Conservation (phyloP, 768 basidiomycete species). For the Chalciporus pseudorubinellus region DNA sequence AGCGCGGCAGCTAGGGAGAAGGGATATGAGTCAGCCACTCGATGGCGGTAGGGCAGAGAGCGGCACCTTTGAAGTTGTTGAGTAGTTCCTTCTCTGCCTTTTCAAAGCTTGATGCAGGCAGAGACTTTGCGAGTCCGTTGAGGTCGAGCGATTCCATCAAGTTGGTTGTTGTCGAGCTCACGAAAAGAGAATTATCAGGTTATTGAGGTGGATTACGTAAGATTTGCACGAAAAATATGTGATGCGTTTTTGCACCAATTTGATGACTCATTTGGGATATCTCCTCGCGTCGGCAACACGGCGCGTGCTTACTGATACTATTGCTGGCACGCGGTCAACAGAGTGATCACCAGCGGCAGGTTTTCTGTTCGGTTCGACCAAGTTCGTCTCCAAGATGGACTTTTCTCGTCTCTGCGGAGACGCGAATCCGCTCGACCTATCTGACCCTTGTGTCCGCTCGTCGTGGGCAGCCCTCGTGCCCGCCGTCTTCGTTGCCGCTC, state of each 20-base stretch:
- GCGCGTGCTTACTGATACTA: no score
- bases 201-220: slow-evolving; percentile 3
- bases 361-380: no score
- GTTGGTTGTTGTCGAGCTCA: slow-evolving; percentile 10
- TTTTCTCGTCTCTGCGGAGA: slow-evolving; percentile 10
- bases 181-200: background rate
- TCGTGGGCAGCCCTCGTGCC: slow-evolving; percentile 53
- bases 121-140: slow-evolving; percentile 73
- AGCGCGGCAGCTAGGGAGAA: slow-evolving; percentile 64
- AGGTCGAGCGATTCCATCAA: slow-evolving; percentile 76
- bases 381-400: slow-evolving; percentile 8
- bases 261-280: no score
- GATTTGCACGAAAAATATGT: no score
- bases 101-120: slow-evolving; percentile 65
- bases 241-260: background rate
- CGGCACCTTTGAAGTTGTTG: slow-evolving; percentile 76
- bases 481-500: slow-evolving; percentile 42
- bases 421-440: slow-evolving; percentile 36
- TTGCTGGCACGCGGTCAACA: no score
- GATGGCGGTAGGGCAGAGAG: background rate
- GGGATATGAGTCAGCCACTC: slow-evolving; percentile 21
- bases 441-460: slow-evolving; percentile 45
- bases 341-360: no score
- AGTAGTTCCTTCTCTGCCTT: slow-evolving; percentile 79
- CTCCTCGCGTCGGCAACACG: no score